Evolutionary conservation across 1,284 basidiomycete genomes (phyloP), one percentile per base, ranked within the genome.

Genomic region (Coniophora puteana): DNA sequence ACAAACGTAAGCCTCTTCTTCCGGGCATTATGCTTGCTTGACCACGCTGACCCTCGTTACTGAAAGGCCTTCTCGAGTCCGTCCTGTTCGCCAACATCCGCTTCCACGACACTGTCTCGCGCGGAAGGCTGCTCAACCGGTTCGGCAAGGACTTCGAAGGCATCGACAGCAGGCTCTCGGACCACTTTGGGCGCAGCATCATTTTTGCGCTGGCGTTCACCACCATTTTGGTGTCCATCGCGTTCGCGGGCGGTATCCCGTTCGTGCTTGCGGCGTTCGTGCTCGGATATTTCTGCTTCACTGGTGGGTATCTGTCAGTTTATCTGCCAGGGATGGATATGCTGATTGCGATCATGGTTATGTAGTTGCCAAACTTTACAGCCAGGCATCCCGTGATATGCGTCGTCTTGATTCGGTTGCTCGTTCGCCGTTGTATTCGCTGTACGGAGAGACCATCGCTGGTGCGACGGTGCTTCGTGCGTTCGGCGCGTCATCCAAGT

Each of bases 111-210:
- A 96, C 92, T 0, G 82, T 92, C 4, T 89, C 85, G 36, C 79
- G 90, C 33, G 93, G 93, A 6, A 79, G 91, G 11, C 67, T 94
- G 6, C 66, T 94, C 27, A 94, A 95, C 58, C 75, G 93, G 27
- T 95, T 96, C 53, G 90, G 92, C 29, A 95, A 96, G 60, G 93
- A 96, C 58, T 90, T 95, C 45, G 93, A 96, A 68, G 88, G 85
- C 20, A 81, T 95, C 38, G 93, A 97, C 59, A 92, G 89, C 47
- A 80, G 64, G 43, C 75, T 93, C 45, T 82, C 91, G 2, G 91
- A 95, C 59, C 85, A 93, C 60, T 87, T 94, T 61, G 88, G 88
- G 28, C 77, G 85, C 44, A 89, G 82, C 50, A 63, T 88, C 34
- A 77, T 83, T 36, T 79, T 80, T 55, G 69, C 57, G 22, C 53